A percentile compares a stretch with the other conserved stretches of the same genome.
These are phyloP conservation scores for Pyricularia sp. DNA, from an alignment of 2,329 filamentous ascomycete genomes.

Conservation along the genomic window DNA sequence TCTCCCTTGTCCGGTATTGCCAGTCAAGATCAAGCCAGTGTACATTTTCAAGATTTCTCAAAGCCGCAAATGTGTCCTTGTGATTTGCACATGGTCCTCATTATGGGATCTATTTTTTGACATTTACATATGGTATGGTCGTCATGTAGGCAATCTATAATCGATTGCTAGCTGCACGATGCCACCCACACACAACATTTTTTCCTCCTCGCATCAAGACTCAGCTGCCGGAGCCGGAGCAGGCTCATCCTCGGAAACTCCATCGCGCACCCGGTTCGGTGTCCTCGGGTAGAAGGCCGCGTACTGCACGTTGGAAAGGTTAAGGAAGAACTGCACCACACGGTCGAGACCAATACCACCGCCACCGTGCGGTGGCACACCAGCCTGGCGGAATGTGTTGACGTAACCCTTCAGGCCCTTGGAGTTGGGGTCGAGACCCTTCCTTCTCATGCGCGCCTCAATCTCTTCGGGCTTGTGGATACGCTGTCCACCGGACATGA, in stretches of 20 bases:
- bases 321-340: constrained; percentile 55
- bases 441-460: constrained; percentile 60
- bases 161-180: neutral
- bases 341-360: constrained; percentile 83
- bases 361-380: constrained; percentile 76
- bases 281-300: constrained; percentile 45
- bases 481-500: constrained; percentile 83
- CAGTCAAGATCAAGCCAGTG: too few species aligned
- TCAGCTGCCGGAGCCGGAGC: neutral
- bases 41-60: neutral
- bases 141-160: neutral
- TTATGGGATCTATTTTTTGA: neutral
- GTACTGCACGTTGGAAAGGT: constrained; percentile 44
- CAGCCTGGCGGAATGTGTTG: constrained; percentile 64
- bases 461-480: constrained; percentile 70
- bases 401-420: constrained; percentile 76
- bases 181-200: neutral
- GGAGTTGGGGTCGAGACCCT: constrained; percentile 67
- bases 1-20: neutral
- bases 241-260: constrained; percentile 1
- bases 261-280: constrained; percentile 17
- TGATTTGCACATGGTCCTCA: neutral
- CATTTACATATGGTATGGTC: neutral
- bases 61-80: neutral
- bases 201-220: neutral